Evolutionary conservation across 805 yeast genomes (phyloP).

Genomic region (Lachancea fermentati): DNA sequence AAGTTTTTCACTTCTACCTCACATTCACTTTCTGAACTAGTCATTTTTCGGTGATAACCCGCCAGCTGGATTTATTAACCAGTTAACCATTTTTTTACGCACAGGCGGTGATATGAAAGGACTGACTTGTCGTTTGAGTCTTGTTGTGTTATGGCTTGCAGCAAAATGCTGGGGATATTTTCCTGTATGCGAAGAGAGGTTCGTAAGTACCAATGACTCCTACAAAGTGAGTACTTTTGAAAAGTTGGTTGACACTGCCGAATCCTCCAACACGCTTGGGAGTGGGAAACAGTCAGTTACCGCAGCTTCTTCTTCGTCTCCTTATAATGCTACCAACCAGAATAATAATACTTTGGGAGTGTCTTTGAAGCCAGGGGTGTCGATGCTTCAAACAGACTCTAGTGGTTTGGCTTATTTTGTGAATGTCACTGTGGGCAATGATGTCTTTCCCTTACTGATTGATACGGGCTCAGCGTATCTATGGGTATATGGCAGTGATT

Average conservation of each 20-base stretch:
- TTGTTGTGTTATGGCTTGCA: not conserved
- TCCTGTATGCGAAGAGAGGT: slow-evolving; percentile 3
- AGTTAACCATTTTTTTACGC: no score
- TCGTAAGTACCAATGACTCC: not conserved
- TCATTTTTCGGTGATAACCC: no score
- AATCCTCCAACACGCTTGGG: not conserved
- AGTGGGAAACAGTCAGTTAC: not conserved
- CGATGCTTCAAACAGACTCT: slow-evolving; percentile 23
- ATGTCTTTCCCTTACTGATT: slow-evolving; percentile 45
- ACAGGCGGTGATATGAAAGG: not conserved
- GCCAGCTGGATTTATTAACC: no score
- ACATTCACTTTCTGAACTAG: no score
- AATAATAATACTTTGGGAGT: slow-evolving; percentile 17
- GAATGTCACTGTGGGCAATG: slow-evolving; percentile 37
- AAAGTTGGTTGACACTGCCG: not conserved
- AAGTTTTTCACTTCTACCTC: no score
- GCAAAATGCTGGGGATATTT: not conserved
- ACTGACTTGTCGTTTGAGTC: not conserved
- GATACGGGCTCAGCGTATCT: slow-evolving; percentile 64
- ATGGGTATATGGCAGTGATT: slow-evolving; percentile 54
- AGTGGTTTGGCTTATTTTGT: slow-evolving; percentile 35
- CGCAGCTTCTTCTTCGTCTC: slow-evolving; percentile 1
- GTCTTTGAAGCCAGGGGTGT: slow-evolving; percentile 24
- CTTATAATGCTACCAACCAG: no score
- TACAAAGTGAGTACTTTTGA: slow-evolving; percentile 1